Evolutionary conservation across 2,329 filamentous ascomycete species (phyloP).

Genomic region (Claviceps digitariae): DNA sequence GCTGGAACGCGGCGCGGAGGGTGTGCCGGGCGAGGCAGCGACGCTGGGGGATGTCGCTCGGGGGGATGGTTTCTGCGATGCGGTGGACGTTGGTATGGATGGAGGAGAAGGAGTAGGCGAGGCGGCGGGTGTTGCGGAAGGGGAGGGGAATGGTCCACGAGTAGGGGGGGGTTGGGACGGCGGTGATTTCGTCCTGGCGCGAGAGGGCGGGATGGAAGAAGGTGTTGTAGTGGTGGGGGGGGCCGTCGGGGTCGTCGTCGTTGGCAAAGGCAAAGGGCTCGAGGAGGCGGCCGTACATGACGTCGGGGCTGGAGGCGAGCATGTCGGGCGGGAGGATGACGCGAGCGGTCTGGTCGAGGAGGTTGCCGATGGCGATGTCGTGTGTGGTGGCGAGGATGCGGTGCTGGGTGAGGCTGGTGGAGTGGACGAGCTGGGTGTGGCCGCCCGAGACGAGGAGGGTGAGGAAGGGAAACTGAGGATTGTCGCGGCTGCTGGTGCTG

Average conservation of each 20-base stretch:
- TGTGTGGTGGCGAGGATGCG: slow-evolving; percentile 55
- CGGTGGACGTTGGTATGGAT: slow-evolving; percentile 41
- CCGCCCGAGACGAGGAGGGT: slow-evolving; percentile 85
- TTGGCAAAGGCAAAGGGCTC: slow-evolving; percentile 64
- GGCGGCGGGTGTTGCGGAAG: slow-evolving; percentile 39
- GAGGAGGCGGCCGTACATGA: slow-evolving; percentile 70
- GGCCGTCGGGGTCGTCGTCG: slow-evolving; percentile 13
- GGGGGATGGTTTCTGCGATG: slow-evolving; percentile 26
- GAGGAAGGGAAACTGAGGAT: slow-evolving; percentile 61
- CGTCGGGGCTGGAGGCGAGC: slow-evolving; percentile 40
- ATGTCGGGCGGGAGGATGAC: slow-evolving; percentile 52
- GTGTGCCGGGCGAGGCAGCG: slow-evolving; percentile 54
- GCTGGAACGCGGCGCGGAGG: slow-evolving; percentile 78
- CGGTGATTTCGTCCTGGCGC: slow-evolving; percentile 43
- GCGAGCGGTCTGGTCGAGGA: slow-evolving; percentile 77
- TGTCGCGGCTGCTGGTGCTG: slow-evolving; percentile 25
- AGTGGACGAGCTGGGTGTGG: slow-evolving; percentile 77
- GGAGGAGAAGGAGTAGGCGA: slow-evolving; percentile 61
- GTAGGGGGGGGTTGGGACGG: slow-evolving; percentile 24
- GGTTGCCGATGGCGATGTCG: slow-evolving; percentile 84
- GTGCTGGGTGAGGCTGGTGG: slow-evolving; percentile 54
- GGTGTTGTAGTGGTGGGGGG: slow-evolving; percentile 20
- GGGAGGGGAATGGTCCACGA: slow-evolving; percentile 58
- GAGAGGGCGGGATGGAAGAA: slow-evolving; percentile 44
- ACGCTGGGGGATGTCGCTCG: slow-evolving; percentile 45